Percentiles rank a stretch among this genome's conserved stretches.
Evolutionary conservation across 306 rosid species (phyloP).

Genomic region (Purshia tridentata): DNA sequence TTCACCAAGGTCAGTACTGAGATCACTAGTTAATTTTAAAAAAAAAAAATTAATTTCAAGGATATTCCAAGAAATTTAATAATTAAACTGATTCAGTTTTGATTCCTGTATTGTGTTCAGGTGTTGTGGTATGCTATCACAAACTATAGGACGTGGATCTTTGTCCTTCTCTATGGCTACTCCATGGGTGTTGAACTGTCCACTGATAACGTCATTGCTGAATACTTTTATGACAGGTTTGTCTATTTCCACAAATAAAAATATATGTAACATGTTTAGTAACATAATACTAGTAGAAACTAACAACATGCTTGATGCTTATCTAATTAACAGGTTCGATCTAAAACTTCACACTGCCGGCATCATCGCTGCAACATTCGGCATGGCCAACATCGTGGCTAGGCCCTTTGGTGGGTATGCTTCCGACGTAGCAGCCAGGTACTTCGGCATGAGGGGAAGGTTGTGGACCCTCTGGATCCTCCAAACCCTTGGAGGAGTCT

Average conservation of each 20-base stretch:
- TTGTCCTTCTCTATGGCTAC: constrained; percentile 81
- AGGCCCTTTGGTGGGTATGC: constrained; percentile 83
- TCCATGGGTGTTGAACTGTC: constrained; percentile 93
- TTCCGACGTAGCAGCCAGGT: constrained; percentile 52
- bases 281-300: no score
- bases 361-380: constrained; percentile 77
- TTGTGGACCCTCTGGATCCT: constrained; percentile 77
- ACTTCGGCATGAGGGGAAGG: constrained; percentile 87
- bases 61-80: background rate
- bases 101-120: constrained; percentile 25
- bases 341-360: constrained; percentile 89
- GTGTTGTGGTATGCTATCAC: constrained; percentile 79
- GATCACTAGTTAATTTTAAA: no score
- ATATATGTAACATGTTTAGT: no score
- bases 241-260: background rate
- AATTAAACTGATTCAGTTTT: background rate
- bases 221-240: constrained; percentile 85
- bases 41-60: no score
- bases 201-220: constrained; percentile 81
- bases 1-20: constrained; percentile 68
- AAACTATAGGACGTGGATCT: constrained; percentile 88
- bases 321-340: constrained; percentile 33
- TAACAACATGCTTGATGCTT: no score
- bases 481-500: constrained; percentile 75
- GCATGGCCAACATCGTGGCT: constrained; percentile 84